Evolutionary conservation across 2,329 filamentous ascomycete species (phyloP), one percentile per base, ranked within the genome.

Genomic region (Elsinoe necatrix): DNA sequence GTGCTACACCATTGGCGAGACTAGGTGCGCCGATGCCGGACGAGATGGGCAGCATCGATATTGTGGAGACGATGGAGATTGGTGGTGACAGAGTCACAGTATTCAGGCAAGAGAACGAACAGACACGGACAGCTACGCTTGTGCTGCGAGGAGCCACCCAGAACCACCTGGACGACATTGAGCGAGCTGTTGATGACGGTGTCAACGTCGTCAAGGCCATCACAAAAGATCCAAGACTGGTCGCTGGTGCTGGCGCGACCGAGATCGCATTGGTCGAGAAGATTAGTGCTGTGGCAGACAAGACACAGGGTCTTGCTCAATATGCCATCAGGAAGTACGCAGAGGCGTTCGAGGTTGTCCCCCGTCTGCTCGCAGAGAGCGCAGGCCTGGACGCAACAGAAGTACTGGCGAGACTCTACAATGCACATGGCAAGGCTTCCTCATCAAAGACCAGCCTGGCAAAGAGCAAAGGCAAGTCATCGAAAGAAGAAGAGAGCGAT

Each of bases 191-290:
- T 57, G 93, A 98, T 66, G 93, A 98, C 64, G 93, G 93, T 62
- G 93, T 98, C 71, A 98, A 97, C 68, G 95, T 95, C 54, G 87
- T 98, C 72, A 98, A 98, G 78, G 93, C 93, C 62, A 95, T 98
- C 71, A 97, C 93, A 60, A 88, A 88, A 70, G 95, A 98, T 69
- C 78, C 92, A 5, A 82, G 91, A 61, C 80, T 98, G 58, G 91
- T 98, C 0, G 90, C 93, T 35, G 93, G 93, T 62, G 93, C 93
- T 27, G 95, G 93, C 66, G 92, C 93, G 48, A 89, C 92, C 61
- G 93, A 98, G 74, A 85, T 95, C 71, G 89, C 96, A 75, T 82
- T 98, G 59, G 86, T 95, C 54, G 90, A 95, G 77, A 84, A 90
- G 68, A 87, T 98, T 78, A 87, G 89, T 67, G 85, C 87, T 20